Base-by-base conservation (phyloP, 306 rosid genomes). In the Fagus crenata region DNA sequence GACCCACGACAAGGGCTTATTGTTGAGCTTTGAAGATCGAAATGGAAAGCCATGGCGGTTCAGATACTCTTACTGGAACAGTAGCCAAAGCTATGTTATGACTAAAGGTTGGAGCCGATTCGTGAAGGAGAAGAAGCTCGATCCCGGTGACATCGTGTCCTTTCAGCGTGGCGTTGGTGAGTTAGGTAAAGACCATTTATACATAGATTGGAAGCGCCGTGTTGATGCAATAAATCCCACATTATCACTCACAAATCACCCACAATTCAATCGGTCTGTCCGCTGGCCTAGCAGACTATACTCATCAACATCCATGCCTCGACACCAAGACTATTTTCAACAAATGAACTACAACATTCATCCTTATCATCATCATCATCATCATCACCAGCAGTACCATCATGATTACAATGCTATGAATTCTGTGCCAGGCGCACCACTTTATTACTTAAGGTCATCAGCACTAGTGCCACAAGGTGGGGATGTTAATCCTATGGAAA, bases 71-170 rank as follows among this genome's bases (percentile, higher is more conserved):
- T 93, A 93, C 74, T 93, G 98, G 98, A 93, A 89, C 70, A 90
- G 96, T 73, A 90, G 96, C 87, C 98, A 93, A 81, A 93, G 98
- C 85, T 93, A 90, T 78, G 98, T 93, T 46, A 93, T 93, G 93
- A 93, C 98, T 33, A 93, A 91, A 56, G 98, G 98, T 0, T 93
- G 98, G 98, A 93, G 98, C 74, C 90, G 98, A 32, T 93, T 93
- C 71, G 98, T 93, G 1, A 93, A 91, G 72, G 98, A 93, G 77
- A 93, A 93, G 81, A 89, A 87, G 77, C 93, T 93, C 6, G 91
- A 89, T 7, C 94, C 98, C 2, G 98, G 98, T 1, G 98, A 93
- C 83, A 72, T 89, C 73, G 96, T 93, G 35, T 93, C 96, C 0
- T 93, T 93, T 71, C 86, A 89, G 76, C 92, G 98, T 0, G 98